Evolutionary conservation across 345 rosid genomes (phyloP).

Genomic region (Kandelia obovata): DNA sequence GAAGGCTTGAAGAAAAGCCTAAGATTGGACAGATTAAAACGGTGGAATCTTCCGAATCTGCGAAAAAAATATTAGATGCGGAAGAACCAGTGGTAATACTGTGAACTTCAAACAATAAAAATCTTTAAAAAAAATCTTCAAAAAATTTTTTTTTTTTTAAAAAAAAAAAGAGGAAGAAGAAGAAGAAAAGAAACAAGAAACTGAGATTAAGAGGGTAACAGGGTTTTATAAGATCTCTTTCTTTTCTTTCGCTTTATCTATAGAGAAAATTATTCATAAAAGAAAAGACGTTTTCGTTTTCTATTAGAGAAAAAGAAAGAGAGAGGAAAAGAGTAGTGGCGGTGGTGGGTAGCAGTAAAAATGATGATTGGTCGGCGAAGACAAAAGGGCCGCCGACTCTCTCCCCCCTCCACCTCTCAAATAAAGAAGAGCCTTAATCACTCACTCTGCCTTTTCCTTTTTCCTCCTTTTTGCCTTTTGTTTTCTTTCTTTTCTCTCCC

Average conservation of each 20-base stretch:
- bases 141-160: too few relatives aligned
- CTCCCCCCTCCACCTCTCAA: neutral
- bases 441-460: too few relatives aligned
- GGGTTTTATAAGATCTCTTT: conserved; percentile 21
- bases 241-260: neutral
- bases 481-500: neutral
- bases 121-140: neutral
- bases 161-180: neutral
- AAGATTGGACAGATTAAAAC: conserved; percentile 23
- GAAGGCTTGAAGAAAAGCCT: conserved; percentile 3
- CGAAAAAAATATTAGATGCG: conserved; percentile 35
- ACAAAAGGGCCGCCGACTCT: conserved; percentile 1
- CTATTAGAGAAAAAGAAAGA: conserved; percentile 5
- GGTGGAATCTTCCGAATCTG: conserved; percentile 50
- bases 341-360: neutral
- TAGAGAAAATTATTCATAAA: too few relatives aligned
- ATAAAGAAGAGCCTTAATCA: neutral
- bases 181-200: neutral
- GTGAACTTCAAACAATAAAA: neutral
- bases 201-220: conserved; percentile 2
- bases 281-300: neutral
- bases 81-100: conserved; percentile 29
- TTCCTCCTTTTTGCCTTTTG: neutral
- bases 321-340: neutral
- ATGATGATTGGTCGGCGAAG: neutral